Percentiles rank a stretch among this genome's conserved stretches.
Conservation (phyloP, 2,329 filamentous ascomycete species). For the Arachnomyces sp. region DNA sequence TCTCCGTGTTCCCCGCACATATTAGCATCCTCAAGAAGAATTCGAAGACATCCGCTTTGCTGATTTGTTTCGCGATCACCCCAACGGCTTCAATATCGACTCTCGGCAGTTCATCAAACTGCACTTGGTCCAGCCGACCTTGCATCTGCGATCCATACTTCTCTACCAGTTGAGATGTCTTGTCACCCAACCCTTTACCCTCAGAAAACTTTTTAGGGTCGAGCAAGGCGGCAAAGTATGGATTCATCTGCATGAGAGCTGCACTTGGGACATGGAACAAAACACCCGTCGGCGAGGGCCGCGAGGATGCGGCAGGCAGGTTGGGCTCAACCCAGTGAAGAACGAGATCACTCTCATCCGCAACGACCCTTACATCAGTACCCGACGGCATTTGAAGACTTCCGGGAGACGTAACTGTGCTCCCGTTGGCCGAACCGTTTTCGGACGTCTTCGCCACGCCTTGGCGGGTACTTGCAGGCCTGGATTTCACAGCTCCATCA, state of each 20-base stretch:
- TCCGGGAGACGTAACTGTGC: not conserved
- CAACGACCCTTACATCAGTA: constrained; percentile 16
- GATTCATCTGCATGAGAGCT: constrained; percentile 25
- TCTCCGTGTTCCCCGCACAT: not conserved
- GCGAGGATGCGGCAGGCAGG: constrained; percentile 5
- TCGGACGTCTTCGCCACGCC: not conserved
- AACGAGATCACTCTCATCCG: constrained; percentile 27
- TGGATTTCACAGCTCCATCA: constrained; percentile 2
- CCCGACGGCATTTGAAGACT: not conserved
- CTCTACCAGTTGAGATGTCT: constrained; percentile 9
- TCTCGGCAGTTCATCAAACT: constrained; percentile 19
- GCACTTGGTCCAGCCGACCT: constrained; percentile 11
- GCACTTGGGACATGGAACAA: constrained; percentile 29
- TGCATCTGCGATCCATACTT: constrained; percentile 8
- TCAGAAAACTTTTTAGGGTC: constrained; percentile 37
- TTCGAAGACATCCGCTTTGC: constrained; percentile 4
- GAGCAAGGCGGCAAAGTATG: constrained; percentile 34
- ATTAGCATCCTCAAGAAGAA: constrained; percentile 9
- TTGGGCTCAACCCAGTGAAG: constrained; percentile 22
- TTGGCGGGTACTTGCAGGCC: constrained; percentile 1
- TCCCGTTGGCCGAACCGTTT: not conserved
- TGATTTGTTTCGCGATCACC: constrained; percentile 18
- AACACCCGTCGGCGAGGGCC: constrained; percentile 8
- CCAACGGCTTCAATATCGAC: constrained; percentile 23
- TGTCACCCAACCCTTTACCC: constrained; percentile 27